A percentile compares a stretch with the other conserved stretches of the same genome.
Evolutionary conservation across 1,284 basidiomycete species (phyloP).

Genomic region (Erythrobasidium hasegawianum): DNA sequence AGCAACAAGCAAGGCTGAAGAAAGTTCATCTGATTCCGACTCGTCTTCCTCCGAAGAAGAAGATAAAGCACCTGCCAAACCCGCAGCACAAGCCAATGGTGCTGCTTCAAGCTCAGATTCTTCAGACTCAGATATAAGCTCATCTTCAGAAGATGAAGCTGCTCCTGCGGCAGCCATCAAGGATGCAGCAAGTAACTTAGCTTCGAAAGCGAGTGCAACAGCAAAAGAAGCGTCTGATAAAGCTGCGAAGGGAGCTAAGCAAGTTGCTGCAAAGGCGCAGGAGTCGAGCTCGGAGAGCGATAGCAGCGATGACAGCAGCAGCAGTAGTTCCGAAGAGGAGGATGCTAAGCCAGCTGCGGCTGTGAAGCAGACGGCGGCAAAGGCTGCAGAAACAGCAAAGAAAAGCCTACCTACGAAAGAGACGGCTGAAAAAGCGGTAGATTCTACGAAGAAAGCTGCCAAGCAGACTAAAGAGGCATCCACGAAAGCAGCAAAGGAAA

Average conservation of each 20-base stretch:
- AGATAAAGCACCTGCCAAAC: too few species aligned
- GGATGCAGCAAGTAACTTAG: too few species aligned
- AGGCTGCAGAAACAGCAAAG: slow-evolving; percentile 1
- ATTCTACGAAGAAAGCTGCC: slow-evolving; percentile 1
- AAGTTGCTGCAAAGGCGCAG: slow-evolving; percentile 14
- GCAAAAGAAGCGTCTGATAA: not conserved
- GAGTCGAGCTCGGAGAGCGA: slow-evolving; percentile 17
- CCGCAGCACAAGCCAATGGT: not conserved
- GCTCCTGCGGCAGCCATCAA: slow-evolving; percentile 11
- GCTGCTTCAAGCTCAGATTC: slow-evolving; percentile 14
- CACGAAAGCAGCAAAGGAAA: slow-evolving; percentile 1
- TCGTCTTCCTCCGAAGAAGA: too few species aligned
- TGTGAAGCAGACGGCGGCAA: slow-evolving; percentile 31
- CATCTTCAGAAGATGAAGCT: slow-evolving; percentile 33
- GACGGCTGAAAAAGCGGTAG: not conserved
- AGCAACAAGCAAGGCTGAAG: too few species aligned
- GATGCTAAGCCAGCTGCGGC: slow-evolving; percentile 38
- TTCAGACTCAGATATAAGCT: slow-evolving; percentile 37
- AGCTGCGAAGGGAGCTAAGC: not conserved
- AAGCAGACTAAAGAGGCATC: not conserved
- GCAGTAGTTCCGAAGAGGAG: slow-evolving; percentile 38
- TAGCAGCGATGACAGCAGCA: slow-evolving; percentile 28
- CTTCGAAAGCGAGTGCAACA: not conserved
- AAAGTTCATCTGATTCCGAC: slow-evolving; percentile 29
- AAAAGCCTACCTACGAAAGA: slow-evolving; percentile 15